phyloP scores from a whole-genome alignment of 257 asterid genomes.

The Dorcoceras hygrometricum region DNA sequence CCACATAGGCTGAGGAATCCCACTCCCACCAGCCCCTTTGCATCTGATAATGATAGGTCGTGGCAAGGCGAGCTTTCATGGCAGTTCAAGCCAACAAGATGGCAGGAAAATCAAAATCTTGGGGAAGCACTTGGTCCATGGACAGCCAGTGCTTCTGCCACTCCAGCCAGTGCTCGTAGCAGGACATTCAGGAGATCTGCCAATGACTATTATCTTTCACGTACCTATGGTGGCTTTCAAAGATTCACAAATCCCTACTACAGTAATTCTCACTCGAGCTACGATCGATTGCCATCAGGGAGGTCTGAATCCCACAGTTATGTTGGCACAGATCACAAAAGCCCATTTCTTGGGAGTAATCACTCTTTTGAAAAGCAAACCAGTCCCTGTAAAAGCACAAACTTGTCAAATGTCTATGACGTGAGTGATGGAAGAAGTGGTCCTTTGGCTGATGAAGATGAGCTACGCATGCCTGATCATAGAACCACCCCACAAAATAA shows the following conservation, averaged over 20 bases:
- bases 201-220: slow-evolving; percentile 56
- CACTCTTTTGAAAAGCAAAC: slow-evolving; percentile 17
- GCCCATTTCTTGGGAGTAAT: slow-evolving; percentile 29
- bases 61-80: slow-evolving; percentile 77
- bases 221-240: slow-evolving; percentile 31
- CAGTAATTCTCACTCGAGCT: slow-evolving; percentile 36
- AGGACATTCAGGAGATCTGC: slow-evolving; percentile 60
- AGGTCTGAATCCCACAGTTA: slow-evolving; percentile 66
- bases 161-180: slow-evolving; percentile 31
- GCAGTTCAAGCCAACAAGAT: slow-evolving; percentile 59
- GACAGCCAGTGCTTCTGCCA: slow-evolving; percentile 33
- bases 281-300: slow-evolving; percentile 34
- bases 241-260: slow-evolving; percentile 30
- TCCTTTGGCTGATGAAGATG: slow-evolving; percentile 35
- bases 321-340: slow-evolving; percentile 30
- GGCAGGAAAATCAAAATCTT: slow-evolving; percentile 50
- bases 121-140: slow-evolving; percentile 75
- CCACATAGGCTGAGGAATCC: slow-evolving; percentile 29
- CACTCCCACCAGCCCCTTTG: slow-evolving; percentile 60
- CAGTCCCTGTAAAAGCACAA: slow-evolving; percentile 21
- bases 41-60: slow-evolving; percentile 53
- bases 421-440: slow-evolving; percentile 26
- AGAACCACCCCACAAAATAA: slow-evolving; percentile 25
- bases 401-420: slow-evolving; percentile 27
- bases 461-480: slow-evolving; percentile 32